Conservation (phyloP, 495 filamentous ascomycete species). For the Tetracladium setigerum region DNA sequence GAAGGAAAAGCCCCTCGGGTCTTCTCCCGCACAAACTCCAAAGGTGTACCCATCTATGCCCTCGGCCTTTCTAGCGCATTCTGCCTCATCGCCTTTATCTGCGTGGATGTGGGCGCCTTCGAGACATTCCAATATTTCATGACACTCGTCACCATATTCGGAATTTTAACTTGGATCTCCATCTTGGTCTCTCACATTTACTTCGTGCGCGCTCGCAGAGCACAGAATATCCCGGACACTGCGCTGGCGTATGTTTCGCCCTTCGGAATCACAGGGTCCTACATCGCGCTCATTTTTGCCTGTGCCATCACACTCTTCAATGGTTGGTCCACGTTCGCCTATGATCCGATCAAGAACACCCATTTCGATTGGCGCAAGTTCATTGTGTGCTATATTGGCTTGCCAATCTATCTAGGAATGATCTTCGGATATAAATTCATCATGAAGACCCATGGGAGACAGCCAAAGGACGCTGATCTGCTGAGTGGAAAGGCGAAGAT, state of each 20-base stretch:
- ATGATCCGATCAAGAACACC: slow-evolving; percentile 43
- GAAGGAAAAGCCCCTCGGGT: slow-evolving; percentile 69
- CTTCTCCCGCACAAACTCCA: slow-evolving; percentile 60
- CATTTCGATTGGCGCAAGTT: slow-evolving; percentile 17
- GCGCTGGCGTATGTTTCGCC: slow-evolving; percentile 67
- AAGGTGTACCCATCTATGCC: slow-evolving; percentile 69
- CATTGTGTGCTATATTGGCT: slow-evolving; percentile 17
- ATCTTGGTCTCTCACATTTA: slow-evolving; percentile 76
- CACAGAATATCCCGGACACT: slow-evolving; percentile 58
- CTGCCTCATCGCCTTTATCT: slow-evolving; percentile 69
- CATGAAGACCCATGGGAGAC: slow-evolving; percentile 43
- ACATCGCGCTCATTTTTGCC: slow-evolving; percentile 58
- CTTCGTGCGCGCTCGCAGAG: slow-evolving; percentile 67
- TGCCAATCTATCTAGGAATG: slow-evolving; percentile 42
- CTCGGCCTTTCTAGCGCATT: slow-evolving; percentile 55
- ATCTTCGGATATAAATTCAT: slow-evolving; percentile 63
- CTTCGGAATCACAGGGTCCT: slow-evolving; percentile 60
- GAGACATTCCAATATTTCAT: slow-evolving; percentile 80
- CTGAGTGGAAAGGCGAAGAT: slow-evolving; percentile 66
- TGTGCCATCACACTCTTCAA: slow-evolving; percentile 67
- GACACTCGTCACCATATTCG: slow-evolving; percentile 75
- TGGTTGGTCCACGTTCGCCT: slow-evolving; percentile 67
- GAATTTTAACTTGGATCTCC: slow-evolving; percentile 76
- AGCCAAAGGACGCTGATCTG: slow-evolving; percentile 55
- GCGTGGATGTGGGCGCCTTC: slow-evolving; percentile 58